Evolutionary conservation across 2,329 filamentous ascomycete species (phyloP).

Genomic region (Pyricularia sp.): DNA sequence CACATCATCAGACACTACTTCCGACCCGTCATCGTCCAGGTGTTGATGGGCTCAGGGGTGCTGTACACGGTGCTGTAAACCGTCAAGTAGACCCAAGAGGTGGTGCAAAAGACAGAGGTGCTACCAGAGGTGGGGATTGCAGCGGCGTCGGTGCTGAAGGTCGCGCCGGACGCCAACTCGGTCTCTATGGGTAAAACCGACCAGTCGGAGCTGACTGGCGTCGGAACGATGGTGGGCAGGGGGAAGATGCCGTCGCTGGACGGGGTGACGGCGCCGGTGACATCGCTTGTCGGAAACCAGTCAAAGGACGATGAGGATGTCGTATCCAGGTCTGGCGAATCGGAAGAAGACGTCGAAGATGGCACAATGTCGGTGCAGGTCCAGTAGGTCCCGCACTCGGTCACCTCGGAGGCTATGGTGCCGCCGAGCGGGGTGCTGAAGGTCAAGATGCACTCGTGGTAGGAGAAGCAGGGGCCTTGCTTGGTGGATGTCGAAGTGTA

Average conservation of each 20-base stretch:
- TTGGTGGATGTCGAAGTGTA: neutral
- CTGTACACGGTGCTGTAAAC: slow-evolving; percentile 3
- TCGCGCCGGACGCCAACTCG: neutral
- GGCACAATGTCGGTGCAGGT: neutral
- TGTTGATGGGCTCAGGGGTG: slow-evolving; percentile 1
- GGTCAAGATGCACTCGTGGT: neutral
- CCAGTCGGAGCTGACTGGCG: neutral
- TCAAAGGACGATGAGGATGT: neutral
- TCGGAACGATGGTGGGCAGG: neutral
- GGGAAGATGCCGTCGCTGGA: neutral
- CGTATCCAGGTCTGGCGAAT: neutral
- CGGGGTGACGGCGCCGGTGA: neutral
- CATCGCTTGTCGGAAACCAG: neutral
- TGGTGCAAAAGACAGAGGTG: neutral
- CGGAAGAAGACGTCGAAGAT: neutral
- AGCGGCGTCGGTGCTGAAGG: neutral
- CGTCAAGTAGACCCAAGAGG: neutral
- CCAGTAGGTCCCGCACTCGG: neutral
- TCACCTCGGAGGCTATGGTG: neutral
- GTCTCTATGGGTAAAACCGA: neutral
- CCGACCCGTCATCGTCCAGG: neutral
- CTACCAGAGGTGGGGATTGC: neutral
- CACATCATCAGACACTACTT: neutral
- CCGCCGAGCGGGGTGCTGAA: neutral
- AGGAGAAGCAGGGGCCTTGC: neutral